These are phyloP conservation scores for Thinopyrum obtusiflorum DNA, from an alignment of 202 grass and related monocot species.

Conservation along the genomic window DNA sequence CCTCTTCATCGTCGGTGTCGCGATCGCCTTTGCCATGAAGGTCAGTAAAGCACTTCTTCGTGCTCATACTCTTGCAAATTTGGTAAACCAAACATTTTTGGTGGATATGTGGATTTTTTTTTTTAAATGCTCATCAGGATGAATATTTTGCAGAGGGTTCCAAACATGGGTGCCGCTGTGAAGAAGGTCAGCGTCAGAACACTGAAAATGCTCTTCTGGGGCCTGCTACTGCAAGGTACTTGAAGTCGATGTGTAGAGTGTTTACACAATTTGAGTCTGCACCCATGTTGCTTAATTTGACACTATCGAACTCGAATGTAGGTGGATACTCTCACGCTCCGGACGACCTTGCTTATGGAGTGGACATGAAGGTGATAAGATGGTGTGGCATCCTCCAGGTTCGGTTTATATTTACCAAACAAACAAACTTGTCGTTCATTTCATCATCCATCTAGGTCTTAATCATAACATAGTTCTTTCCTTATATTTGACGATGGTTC, in stretches of 20 bases:
- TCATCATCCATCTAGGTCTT: neutral
- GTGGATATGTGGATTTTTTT: neutral
- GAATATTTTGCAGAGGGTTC: constrained; percentile 53
- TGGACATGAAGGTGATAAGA: constrained; percentile 74
- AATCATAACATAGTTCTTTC: neutral
- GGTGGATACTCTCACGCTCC: constrained; percentile 76
- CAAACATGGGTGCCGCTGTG: constrained; percentile 28
- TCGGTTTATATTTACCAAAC: neutral
- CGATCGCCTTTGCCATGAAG: constrained; percentile 57
- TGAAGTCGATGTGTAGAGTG: neutral
- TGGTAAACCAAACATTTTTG: neutral
- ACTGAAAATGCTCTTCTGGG: constrained; percentile 76
- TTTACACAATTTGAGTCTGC: neutral
- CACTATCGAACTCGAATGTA: neutral
- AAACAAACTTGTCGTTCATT: neutral
- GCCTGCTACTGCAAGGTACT: constrained; percentile 59
- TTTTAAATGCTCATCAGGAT: neutral
- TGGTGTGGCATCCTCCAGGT: constrained; percentile 80
- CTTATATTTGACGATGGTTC: neutral
- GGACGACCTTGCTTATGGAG: constrained; percentile 57
- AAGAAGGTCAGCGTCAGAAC: constrained; percentile 53
- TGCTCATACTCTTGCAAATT: neutral
- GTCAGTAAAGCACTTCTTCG: neutral
- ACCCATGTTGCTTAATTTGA: neutral
- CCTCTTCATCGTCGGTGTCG: constrained; percentile 68